Evolutionary conservation across 2,329 filamentous ascomycete species (phyloP), one percentile per base, ranked within the genome.

Genomic region (Ophiostoma himal-ulmi): DNA sequence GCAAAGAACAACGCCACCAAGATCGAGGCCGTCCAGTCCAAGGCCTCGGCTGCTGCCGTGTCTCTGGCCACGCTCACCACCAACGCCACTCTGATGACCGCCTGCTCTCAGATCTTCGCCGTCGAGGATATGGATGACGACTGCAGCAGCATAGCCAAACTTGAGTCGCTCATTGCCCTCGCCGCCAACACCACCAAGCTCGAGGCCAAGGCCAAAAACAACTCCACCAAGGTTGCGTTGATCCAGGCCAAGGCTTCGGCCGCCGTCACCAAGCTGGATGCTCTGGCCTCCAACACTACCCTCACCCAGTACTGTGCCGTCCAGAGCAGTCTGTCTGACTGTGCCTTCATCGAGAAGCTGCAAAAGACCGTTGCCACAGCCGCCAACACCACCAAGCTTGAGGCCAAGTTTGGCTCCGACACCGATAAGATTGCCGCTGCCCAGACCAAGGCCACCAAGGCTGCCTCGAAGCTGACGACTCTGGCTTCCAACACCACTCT

Each of bases 111-210:
- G 26, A 62, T 62, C 57, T 26, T 26, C 6, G 22, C 57, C 26
- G 57, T 62, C 57, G 57, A 62, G 22, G 57, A 30, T 34, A 62
- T 62, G 57, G 26, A 62, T 7, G 26, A 62, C 26, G 57, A 30
- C 5, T 62, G 57, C 57, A 34, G 14, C 26, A 62, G 8, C 26
- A 62, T 62, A 26, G 26, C 57, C 26, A 13, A 62, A 13, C 10
- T 62, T 13, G 57, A 62, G 57, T 62, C 57, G 57, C 57, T 62
- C 57, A 62, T 62, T 34, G 57, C 57, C 57, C 26, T 36, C 13
- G 57, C 57, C 5, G 57, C 57, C 57, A 62, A 62, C 57, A 62
- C 57, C 57, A 62, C 57, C 6, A 14, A 14, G 3, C 26, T 62
- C 11, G 26, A 62, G 10, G 3, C 17, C 57, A 62, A 62, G 57